Evolutionary conservation across 2,329 filamentous ascomycete genomes (phyloP).

Genomic region (Aspergillus texensis): DNA sequence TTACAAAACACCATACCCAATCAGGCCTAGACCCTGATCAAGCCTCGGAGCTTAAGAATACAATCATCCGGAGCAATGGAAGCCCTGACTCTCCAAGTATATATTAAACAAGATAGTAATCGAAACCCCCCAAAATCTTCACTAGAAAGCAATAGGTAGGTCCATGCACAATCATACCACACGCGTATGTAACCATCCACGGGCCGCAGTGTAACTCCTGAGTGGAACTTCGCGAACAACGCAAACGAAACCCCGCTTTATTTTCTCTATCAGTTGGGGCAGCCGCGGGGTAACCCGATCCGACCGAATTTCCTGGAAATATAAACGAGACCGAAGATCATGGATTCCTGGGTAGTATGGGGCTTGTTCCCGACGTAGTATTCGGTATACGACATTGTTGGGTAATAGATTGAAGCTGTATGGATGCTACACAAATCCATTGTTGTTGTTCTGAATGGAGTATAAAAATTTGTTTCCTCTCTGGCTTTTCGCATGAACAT

Average conservation of each 20-base stretch:
- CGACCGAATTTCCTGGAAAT: background rate
- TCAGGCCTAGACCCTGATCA: background rate
- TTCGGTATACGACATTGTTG: conserved; percentile 15
- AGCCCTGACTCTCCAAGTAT: background rate
- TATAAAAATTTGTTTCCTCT: background rate
- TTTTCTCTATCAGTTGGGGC: conserved; percentile 5
- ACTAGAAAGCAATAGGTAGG: background rate
- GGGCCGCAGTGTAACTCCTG: background rate
- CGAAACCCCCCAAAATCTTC: background rate
- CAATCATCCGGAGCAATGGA: background rate
- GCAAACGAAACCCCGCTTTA: conserved; percentile 2
- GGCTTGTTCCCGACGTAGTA: conserved; percentile 12
- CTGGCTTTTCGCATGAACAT: background rate
- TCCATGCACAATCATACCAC: background rate
- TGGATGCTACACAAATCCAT: background rate
- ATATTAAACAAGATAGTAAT: too few relatives aligned
- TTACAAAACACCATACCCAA: background rate
- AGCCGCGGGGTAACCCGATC: conserved; percentile 10
- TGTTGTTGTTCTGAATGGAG: background rate
- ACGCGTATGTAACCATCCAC: conserved; percentile 11
- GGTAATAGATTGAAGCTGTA: conserved; percentile 6
- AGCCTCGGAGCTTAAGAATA: background rate
- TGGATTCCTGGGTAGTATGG: conserved; percentile 4
- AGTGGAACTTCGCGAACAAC: background rate
- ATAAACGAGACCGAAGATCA: background rate